Base-by-base conservation (phyloP, 495 filamentous ascomycete species). In the Sporormia fimetaria region DNA sequence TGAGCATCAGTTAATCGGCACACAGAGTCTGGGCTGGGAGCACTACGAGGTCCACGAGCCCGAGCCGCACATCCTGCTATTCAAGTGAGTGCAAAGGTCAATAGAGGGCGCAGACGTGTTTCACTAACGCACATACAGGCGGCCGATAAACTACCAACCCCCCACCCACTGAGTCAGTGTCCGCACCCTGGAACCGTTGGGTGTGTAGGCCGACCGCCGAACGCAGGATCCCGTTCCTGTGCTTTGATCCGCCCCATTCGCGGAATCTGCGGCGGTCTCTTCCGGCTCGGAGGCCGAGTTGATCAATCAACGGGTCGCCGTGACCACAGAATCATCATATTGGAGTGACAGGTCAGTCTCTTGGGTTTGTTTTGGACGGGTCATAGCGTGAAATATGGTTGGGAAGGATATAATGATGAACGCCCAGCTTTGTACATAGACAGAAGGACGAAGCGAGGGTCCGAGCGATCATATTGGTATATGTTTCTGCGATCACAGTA, bases 31-130 rank as follows among this genome's bases (percentile, higher is more conserved):
- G 48, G 90, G 90, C 18, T 98, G 90, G 90, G 87, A 95, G 57
- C 90, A 98, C 63, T 98, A 98, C 51, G 90, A 98, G 63, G 90
- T 96, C 38, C 90, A 98, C 58, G 92, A 94, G 62, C 90, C 90
- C 24, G 90, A 98, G 66, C 90, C 90, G 34, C 90, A 98, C 52
- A 96, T 98, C 45, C 74, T 98, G 21, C 73, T 98, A 10, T 98
- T 98, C 73, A 98, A 98, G 90, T 96, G 63, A 6, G 44, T 37
- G 6, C 40, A 18, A 28, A 18, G n/a, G 8, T 29, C 12, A 31
- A 10, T 44, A 61, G 34, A 60, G 36, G 30, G 2, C 9, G 5
- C n/a, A n/a, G n/a, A n/a, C n/a, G n/a, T n/a, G n/a, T n/a, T n/a
- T 24, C 0, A 32, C 23, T 38, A 29, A 47, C 21, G 21, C 20